Base-by-base conservation (phyloP, 2,329 filamentous ascomycete species). In the Monilinia aucupariae region DNA sequence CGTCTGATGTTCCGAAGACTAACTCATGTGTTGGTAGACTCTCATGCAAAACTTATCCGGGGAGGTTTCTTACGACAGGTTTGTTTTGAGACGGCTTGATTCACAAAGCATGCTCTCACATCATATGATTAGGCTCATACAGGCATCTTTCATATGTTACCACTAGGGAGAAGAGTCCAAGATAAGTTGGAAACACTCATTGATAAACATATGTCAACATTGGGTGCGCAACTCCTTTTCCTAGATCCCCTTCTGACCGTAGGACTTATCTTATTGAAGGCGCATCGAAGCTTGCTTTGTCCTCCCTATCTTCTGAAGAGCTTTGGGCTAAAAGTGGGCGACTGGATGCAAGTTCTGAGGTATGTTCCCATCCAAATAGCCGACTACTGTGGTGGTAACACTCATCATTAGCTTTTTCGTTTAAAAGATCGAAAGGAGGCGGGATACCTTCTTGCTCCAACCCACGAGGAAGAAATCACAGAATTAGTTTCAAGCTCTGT, bases 401-500 rank as follows among this genome's bases (percentile, higher is more conserved):
- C 48, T n/a, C 45, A 58, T n/a, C 52, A 6, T 13, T 70, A 94
- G 87, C 82, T 97, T 25, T 93, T 97, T 69, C 85, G 84, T 49
- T 84, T 97, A 53, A 77, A 82, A 51, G 94, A 97, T 75, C 85
- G 94, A 62, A 94, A 89, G 75, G 84, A 89, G 8, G 79, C 82
- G 0, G 80, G 83, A 4, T 90, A 90, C 66, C 81, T 99, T 37
- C 82, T 99, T 4, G 88, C 92, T 1, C 94, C 94, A 0, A 99
- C 94, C 0, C 94, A 99, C 66, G 94, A 99, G 73, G 94, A 99
- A 74, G 94, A 99, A 73, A 94, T 99, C 69, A 99, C 94, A 0
- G 79, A 82, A 0, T 79, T 99, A 2, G 90, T 97, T 1, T 84
- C 85, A 4, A 83, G 82, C 62, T 82, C 87, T 20, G 80, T 92